Evolutionary conservation across 805 yeast species (phyloP).

Genomic region (Candida railenensis): DNA sequence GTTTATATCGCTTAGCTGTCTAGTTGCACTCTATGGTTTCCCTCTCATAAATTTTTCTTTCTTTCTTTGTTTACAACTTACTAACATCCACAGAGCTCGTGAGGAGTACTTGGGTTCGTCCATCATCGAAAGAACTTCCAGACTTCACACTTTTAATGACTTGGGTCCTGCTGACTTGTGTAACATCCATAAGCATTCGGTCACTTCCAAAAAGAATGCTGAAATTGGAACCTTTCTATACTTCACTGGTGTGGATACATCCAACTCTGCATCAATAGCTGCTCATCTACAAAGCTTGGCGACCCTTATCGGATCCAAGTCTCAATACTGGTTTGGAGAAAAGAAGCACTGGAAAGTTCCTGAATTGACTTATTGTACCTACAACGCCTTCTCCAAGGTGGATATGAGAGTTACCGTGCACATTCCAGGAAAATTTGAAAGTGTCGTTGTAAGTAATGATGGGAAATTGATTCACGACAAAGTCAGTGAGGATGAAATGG

Average conservation of each 20-base stretch:
- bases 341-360: conserved; percentile 66
- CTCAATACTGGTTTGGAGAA: conserved; percentile 81
- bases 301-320: conserved; percentile 54
- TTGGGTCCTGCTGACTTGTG: conserved; percentile 74
- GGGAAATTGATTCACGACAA: conserved; percentile 55
- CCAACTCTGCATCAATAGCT: conserved; percentile 75
- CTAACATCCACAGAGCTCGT: conserved; percentile 30
- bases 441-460: conserved; percentile 47
- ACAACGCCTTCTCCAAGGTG: conserved; percentile 57
- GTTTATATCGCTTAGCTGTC: too few species aligned
- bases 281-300: conserved; percentile 70
- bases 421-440: conserved; percentile 72
- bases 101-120: conserved; percentile 63
- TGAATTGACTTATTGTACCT: conserved; percentile 67
- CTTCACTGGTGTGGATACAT: conserved; percentile 73
- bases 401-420: conserved; percentile 74
- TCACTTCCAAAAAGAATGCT: conserved; percentile 40
- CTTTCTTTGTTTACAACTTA: conserved; percentile 4
- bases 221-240: conserved; percentile 72
- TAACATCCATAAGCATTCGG: conserved; percentile 44
- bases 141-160: conserved; percentile 58
- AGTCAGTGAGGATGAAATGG: conserved; percentile 60
- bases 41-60: neutral
- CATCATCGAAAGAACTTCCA: conserved; percentile 60
- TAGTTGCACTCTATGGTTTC: too few species aligned